Evolutionary conservation across 345 rosid species (phyloP).

Genomic region (Hypericum androsaemum): DNA sequence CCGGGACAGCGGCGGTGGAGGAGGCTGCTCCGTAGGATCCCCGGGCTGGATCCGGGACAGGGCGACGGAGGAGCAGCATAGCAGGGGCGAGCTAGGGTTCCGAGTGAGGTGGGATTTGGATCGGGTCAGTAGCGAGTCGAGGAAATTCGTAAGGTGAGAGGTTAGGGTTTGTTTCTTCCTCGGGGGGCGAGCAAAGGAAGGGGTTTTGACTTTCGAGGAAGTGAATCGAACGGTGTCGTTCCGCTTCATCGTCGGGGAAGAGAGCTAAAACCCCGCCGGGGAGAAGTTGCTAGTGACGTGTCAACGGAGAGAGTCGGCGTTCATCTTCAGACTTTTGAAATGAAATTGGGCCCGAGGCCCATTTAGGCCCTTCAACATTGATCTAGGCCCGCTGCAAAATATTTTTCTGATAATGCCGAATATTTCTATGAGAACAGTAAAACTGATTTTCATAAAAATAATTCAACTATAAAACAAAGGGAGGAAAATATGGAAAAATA

Average conservation of each 20-base stretch:
- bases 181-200: slow-evolving; percentile 13
- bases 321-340: too few relatives aligned
- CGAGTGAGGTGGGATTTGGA: slow-evolving; percentile 1
- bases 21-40: slow-evolving; percentile 9
- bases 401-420: too few relatives aligned
- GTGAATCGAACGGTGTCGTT: slow-evolving; percentile 33
- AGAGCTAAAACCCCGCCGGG: too few relatives aligned
- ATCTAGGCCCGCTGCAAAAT: too few relatives aligned
- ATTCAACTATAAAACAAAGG: too few relatives aligned
- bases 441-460: too few relatives aligned
- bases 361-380: too few relatives aligned
- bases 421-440: too few relatives aligned
- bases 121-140: slow-evolving; percentile 26
- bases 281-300: too few relatives aligned
- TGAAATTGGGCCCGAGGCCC: too few relatives aligned
- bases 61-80: slow-evolving; percentile 43
- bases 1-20: slow-evolving; percentile 20
- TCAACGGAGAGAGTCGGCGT: too few relatives aligned
- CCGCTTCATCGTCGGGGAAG: slow-evolving; percentile 13
- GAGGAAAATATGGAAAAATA: too few relatives aligned
- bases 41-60: slow-evolving; percentile 24
- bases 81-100: slow-evolving; percentile 22
- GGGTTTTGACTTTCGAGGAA: slow-evolving; percentile 27
- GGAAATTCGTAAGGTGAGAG: slow-evolving; percentile 24
- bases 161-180: slow-evolving; percentile 5